phyloP scores from a whole-genome alignment of 495 filamentous ascomycete species.

The Tirmania nivea region DNA sequence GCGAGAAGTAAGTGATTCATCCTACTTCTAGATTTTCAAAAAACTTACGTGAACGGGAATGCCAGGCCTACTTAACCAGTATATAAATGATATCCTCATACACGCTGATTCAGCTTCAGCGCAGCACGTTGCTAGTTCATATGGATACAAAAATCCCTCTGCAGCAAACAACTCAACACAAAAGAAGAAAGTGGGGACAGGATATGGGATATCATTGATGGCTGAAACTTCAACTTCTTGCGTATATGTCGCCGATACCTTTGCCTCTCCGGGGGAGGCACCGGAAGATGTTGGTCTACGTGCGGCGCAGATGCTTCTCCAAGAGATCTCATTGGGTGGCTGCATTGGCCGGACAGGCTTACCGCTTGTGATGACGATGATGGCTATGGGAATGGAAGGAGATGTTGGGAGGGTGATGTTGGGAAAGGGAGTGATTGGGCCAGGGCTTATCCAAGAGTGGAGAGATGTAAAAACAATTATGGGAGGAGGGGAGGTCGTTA shows the following conservation, averaged over 20 bases:
- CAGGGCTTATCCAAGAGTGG: conserved; percentile 54
- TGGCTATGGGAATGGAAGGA: conserved; percentile 73
- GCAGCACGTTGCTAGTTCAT: conserved; percentile 30
- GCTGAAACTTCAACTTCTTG: conserved; percentile 69
- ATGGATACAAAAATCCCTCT: conserved; percentile 51
- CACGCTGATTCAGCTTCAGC: conserved; percentile 45
- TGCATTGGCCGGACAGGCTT: conserved; percentile 50
- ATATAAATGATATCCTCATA: conserved; percentile 71
- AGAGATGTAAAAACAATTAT: conserved; percentile 73
- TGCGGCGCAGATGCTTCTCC: conserved; percentile 74
- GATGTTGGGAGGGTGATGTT: conserved; percentile 35
- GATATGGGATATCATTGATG: conserved; percentile 75
- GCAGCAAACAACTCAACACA: conserved; percentile 35
- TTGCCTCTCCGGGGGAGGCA: conserved; percentile 55
- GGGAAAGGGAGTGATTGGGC: conserved; percentile 58
- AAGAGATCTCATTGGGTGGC: conserved; percentile 59
- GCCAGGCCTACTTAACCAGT: conserved; percentile 45
- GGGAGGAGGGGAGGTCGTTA: conserved; percentile 54
- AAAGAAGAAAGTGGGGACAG: conserved; percentile 52
- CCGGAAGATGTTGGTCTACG: conserved; percentile 78
- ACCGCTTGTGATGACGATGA: conserved; percentile 54
- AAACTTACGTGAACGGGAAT: too few relatives aligned
- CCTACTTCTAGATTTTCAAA: too few relatives aligned
- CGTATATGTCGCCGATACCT: conserved; percentile 72
- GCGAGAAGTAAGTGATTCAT: conserved; percentile 34